Evolutionary conservation across 202 grass and related monocot genomes (phyloP).

Genomic region (Digitaria exilis): DNA sequence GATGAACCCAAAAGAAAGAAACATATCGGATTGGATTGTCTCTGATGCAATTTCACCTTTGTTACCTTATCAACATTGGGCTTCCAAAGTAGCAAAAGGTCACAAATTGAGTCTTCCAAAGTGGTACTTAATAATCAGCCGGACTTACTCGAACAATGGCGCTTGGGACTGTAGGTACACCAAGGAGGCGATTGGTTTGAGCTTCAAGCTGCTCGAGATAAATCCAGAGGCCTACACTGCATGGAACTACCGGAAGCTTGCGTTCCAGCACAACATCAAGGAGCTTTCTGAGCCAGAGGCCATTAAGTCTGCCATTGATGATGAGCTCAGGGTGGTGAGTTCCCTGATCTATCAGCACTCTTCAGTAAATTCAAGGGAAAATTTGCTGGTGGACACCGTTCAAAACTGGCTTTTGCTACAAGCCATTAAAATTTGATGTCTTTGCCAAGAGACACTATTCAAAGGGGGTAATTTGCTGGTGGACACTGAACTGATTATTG

Average conservation of each 20-base stretch:
- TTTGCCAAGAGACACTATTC: too few relatives aligned
- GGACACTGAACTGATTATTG: too few relatives aligned
- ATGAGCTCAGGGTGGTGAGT: slow-evolving; percentile 72
- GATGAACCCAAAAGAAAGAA: too few relatives aligned
- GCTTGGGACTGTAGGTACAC: slow-evolving; percentile 60
- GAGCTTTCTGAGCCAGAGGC: slow-evolving; percentile 57
- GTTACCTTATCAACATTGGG: neutral
- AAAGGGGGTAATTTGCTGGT: too few relatives aligned
- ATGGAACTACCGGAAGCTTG: slow-evolving; percentile 94
- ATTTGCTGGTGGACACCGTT: too few relatives aligned
- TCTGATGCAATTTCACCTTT: neutral
- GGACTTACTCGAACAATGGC: neutral
- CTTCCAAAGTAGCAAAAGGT: slow-evolving; percentile 16
- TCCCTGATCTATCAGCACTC: slow-evolving; percentile 4
- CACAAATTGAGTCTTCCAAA: neutral
- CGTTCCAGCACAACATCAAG: slow-evolving; percentile 67
- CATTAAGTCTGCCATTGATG: slow-evolving; percentile 61
- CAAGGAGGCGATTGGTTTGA: slow-evolving; percentile 68
- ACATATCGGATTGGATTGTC: neutral
- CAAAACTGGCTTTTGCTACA: too few relatives aligned
- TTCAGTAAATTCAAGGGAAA: neutral
- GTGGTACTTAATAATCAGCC: neutral
- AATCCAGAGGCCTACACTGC: slow-evolving; percentile 84
- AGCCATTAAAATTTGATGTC: too few relatives aligned
- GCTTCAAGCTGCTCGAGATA: slow-evolving; percentile 91